Evolutionary conservation across 257 asterid species (phyloP).

Genomic region (Solanum sitiens): DNA sequence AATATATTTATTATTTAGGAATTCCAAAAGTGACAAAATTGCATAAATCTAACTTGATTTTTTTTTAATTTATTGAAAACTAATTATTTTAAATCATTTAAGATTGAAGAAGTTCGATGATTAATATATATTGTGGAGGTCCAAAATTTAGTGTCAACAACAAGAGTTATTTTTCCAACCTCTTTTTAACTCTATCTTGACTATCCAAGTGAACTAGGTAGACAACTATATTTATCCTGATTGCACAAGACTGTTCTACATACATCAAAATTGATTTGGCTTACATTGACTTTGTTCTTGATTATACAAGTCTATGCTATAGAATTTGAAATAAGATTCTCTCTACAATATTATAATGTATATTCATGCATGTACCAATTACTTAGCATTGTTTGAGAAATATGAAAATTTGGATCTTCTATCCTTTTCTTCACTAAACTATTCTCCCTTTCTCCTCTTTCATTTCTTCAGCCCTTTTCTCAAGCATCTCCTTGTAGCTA

Average conservation of each 20-base stretch:
- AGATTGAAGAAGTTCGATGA: no score
- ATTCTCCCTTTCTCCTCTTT: not conserved
- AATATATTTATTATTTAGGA: no score
- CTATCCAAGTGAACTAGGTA: not conserved
- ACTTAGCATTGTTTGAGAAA: not conserved
- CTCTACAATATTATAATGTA: not conserved
- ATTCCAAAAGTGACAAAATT: no score
- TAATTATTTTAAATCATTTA: no score
- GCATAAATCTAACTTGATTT: no score
- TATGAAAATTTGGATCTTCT: not conserved
- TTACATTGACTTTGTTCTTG: not conserved
- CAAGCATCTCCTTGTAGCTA: constrained; percentile 40
- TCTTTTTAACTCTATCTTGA: not conserved
- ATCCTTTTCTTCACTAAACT: not conserved
- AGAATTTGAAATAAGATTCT: not conserved
- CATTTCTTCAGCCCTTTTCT: constrained; percentile 17
- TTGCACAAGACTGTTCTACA: not conserved
- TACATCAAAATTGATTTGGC: not conserved
- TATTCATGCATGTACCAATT: not conserved
- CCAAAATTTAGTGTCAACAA: no score
- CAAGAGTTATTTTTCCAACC: no score
- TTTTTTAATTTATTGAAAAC: no score
- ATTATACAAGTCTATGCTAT: not conserved
- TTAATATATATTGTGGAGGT: no score
- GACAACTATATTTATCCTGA: not conserved